Evolutionary conservation across 352 stramenopile species (phyloP).

Genomic region (Globisporangium recalcitrans): DNA sequence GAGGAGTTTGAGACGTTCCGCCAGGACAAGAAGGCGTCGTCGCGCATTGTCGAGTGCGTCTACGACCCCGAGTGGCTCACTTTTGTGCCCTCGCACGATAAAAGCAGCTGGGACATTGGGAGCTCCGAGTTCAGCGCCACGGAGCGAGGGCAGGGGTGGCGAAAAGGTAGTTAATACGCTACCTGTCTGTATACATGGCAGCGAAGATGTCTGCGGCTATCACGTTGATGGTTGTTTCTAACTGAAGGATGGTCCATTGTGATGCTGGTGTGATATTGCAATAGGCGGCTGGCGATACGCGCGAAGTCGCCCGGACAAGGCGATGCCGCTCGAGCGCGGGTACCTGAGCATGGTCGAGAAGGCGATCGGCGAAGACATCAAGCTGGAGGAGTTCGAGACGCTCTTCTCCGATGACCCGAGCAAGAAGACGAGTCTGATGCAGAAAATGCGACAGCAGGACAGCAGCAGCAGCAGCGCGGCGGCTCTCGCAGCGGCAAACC

Average conservation of each 20-base stretch:
- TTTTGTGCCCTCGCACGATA: constrained; percentile 82
- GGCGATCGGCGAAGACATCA: constrained; percentile 67
- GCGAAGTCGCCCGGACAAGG: constrained; percentile 55
- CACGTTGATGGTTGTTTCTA: neutral
- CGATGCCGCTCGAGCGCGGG: constrained; percentile 56
- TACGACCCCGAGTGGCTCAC: constrained; percentile 80
- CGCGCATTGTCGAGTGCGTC: constrained; percentile 77
- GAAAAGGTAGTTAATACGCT: constrained; percentile 72
- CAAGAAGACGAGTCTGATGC: constrained; percentile 41
- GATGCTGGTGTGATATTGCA: neutral
- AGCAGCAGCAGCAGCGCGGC: neutral
- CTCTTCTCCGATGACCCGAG: constrained; percentile 64
- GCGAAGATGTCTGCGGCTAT: neutral
- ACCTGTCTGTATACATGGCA: neutral
- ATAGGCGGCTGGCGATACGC: constrained; percentile 75
- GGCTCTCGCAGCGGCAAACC: neutral
- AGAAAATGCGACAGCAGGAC: constrained; percentile 36
- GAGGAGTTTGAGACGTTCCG: constrained; percentile 78
- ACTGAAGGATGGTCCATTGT: neutral
- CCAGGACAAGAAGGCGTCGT: constrained; percentile 78
- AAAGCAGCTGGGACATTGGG: constrained; percentile 67
- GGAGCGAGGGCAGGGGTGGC: constrained; percentile 63
- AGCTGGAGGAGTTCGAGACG: constrained; percentile 76
- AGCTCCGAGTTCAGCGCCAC: constrained; percentile 62
- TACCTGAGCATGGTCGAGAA: constrained; percentile 65